Evolutionary conservation across 208 protist species (phyloP).

Genomic region (Trypanosoma rangeli): DNA sequence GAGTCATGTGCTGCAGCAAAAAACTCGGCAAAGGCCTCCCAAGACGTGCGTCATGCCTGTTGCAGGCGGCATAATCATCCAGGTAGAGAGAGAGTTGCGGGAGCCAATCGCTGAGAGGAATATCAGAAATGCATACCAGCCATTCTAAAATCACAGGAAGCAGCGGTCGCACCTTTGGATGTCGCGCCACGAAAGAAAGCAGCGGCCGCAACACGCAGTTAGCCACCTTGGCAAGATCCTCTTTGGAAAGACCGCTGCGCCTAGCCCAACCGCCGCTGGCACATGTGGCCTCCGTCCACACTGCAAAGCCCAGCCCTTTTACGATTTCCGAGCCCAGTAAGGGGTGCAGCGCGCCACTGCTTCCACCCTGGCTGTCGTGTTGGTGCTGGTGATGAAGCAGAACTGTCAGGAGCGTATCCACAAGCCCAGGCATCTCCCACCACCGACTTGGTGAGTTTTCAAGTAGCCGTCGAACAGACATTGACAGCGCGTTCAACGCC

Average conservation of each 20-base stretch:
- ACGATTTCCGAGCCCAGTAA: conserved; percentile 56
- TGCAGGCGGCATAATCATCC: neutral
- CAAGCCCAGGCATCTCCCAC: conserved; percentile 9
- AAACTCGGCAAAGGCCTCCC: conserved; percentile 26
- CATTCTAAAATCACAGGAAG: conserved; percentile 60
- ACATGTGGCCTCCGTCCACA: conserved; percentile 18
- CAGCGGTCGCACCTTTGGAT: conserved; percentile 40
- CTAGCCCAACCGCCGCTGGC: conserved; percentile 6
- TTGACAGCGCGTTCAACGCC: conserved; percentile 19
- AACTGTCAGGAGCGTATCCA: conserved; percentile 23
- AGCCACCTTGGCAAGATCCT: conserved; percentile 8
- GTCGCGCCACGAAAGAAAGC: conserved; percentile 22
- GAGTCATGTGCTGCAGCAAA: conserved; percentile 26
- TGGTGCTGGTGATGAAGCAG: conserved; percentile 3
- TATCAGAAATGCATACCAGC: conserved; percentile 45
- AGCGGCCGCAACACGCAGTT: conserved; percentile 16
- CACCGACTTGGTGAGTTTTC: conserved; percentile 4
- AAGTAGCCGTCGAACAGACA: conserved; percentile 23
- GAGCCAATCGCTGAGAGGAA: conserved; percentile 36
- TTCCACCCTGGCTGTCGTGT: neutral
- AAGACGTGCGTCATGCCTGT: neutral
- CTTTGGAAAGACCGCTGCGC: conserved; percentile 17
- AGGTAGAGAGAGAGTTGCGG: conserved; percentile 34
- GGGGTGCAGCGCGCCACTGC: conserved; percentile 40
- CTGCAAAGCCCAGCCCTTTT: conserved; percentile 46